phyloP scores from a whole-genome alignment of 768 basidiomycete genomes.

The Leucogyrophana mollusca region DNA sequence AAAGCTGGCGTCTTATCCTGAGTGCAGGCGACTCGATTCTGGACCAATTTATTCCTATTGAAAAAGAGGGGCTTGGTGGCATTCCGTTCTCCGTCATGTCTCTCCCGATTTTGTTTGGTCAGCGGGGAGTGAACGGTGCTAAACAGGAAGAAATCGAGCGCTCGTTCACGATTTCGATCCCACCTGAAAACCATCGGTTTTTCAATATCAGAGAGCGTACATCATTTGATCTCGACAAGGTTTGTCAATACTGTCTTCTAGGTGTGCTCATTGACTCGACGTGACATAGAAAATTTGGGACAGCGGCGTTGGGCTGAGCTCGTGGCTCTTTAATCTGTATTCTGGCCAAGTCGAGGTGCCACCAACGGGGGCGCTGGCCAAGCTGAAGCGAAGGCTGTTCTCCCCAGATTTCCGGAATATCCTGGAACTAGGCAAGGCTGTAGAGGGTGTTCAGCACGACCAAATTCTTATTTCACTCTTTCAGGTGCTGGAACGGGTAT shows the following conservation, averaged over 20 bases:
- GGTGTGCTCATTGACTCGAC: conserved; percentile 7
- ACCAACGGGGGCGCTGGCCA: conserved; percentile 8
- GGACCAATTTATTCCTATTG: conserved; percentile 41
- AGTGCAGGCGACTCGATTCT: conserved; percentile 31
- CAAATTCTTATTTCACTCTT: neutral
- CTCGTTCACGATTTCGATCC: conserved; percentile 38
- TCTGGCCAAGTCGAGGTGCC: conserved; percentile 1
- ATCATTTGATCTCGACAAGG: conserved; percentile 93
- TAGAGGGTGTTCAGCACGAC: no score
- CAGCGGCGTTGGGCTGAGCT: conserved; percentile 82
- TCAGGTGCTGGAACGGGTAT: conserved; percentile 86
- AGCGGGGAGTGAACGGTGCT: conserved; percentile 24
- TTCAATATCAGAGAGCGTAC: conserved; percentile 75
- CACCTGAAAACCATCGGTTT: conserved; percentile 18
- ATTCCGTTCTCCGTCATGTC: conserved; percentile 63
- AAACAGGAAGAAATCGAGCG: conserved; percentile 75
- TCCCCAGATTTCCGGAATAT: conserved; percentile 39
- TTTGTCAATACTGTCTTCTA: conserved; percentile 28
- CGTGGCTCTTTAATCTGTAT: conserved; percentile 61
- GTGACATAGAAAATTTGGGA: conserved; percentile 90
- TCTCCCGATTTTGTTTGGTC: conserved; percentile 56
- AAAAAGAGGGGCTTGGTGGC: conserved; percentile 38
- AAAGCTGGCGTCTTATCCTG: conserved; percentile 67
- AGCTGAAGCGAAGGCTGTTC: conserved; percentile 39
- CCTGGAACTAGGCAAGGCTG: conserved; percentile 65